Evolutionary conservation across 75 land plant genomes (phyloP), one percentile per base, ranked within the genome.

Genomic region (Ceratopteris richardii): DNA sequence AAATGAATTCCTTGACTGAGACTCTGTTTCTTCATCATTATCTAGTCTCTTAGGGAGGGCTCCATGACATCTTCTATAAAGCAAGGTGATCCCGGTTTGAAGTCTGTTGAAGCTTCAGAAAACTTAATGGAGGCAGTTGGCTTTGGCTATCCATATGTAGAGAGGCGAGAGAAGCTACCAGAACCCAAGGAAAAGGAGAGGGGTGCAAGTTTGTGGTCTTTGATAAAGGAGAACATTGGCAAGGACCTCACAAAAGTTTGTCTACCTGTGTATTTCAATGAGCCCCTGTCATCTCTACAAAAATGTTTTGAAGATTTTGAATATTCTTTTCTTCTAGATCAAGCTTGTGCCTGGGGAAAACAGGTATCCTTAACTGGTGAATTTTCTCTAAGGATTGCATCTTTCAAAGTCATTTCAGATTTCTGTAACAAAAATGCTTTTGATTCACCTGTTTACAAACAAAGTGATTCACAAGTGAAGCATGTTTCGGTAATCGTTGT

Each of bases 261-360:
- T 63, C 82, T 89, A 17, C 95, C 95, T 55, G 95, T 89, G 43
- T 89, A 89, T 54, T 89, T 89, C 74, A 86, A 89, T 60, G 95
- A 89, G 66, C 95, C 95, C 50, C 62, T 89, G 11, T 89, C 90
- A 17, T 82, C 95, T 16, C 64, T 89, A 28, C 90, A 89, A 62
- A 89, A 89, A 61, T 89, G 95, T 62, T 89, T 82, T 78, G 90
- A 89, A 60, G 95, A 89, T 54, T 43, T 89, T 68, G 95, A 89
- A 41, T 82, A 89, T 55, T 86, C 95, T 0, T 67, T 80, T 60
- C 61, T 89, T 44, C 72, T 89, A 61, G 95, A 89, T 69, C 81
- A 61, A 22, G 95, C 95, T 24, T 60, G 67, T 55, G 90, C 80
- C 71, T 86, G 76, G 77, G 95, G 95, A 53, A 85, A 76, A 59